Evolutionary conservation across 805 yeast genomes (phyloP).

Genomic region (Metschnikowia orientalis): DNA sequence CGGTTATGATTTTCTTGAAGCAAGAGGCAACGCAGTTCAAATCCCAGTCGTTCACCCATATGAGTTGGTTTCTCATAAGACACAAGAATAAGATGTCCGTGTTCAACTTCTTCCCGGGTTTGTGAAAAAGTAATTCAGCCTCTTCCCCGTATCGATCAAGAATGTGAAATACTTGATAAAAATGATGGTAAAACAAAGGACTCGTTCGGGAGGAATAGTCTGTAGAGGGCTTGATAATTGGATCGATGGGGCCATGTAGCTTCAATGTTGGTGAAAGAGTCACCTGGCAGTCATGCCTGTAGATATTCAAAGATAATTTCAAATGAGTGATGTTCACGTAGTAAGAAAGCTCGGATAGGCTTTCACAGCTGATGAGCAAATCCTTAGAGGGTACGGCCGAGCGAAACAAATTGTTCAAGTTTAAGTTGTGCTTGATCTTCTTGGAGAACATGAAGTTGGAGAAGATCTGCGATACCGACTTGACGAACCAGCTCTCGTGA

Average conservation of each 20-base stretch:
- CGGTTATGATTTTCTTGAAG: constrained; percentile 45
- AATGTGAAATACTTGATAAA: constrained; percentile 51
- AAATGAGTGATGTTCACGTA: constrained; percentile 70
- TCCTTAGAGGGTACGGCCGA: constrained; percentile 14
- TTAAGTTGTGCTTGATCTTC: constrained; percentile 26
- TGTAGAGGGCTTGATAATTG: constrained; percentile 22
- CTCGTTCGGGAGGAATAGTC: constrained; percentile 15
- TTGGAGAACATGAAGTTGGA: constrained; percentile 49
- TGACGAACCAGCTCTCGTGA: constrained; percentile 87
- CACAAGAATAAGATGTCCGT: constrained; percentile 46
- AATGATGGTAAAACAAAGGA: constrained; percentile 33
- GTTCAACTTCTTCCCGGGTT: constrained; percentile 49
- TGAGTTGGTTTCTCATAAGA: constrained; percentile 49
- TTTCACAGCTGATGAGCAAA: constrained; percentile 17
- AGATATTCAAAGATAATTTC: constrained; percentile 72
- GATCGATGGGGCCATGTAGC: constrained; percentile 13
- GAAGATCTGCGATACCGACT: constrained; percentile 69
- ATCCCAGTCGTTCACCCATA: constrained; percentile 55
- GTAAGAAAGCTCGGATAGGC: constrained; percentile 50
- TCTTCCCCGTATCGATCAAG: constrained; percentile 39
- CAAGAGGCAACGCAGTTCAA: constrained; percentile 47
- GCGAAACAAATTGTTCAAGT: constrained; percentile 19
- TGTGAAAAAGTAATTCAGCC: constrained; percentile 48
- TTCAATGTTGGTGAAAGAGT: constrained; percentile 12
- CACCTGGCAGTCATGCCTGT: constrained; percentile 55